Percentiles rank a stretch among this genome's conserved stretches.
These are phyloP conservation scores for Eremochloa ophiuroides DNA, from an alignment of 176 grass and related monocot species.

Conservation along the genomic window DNA sequence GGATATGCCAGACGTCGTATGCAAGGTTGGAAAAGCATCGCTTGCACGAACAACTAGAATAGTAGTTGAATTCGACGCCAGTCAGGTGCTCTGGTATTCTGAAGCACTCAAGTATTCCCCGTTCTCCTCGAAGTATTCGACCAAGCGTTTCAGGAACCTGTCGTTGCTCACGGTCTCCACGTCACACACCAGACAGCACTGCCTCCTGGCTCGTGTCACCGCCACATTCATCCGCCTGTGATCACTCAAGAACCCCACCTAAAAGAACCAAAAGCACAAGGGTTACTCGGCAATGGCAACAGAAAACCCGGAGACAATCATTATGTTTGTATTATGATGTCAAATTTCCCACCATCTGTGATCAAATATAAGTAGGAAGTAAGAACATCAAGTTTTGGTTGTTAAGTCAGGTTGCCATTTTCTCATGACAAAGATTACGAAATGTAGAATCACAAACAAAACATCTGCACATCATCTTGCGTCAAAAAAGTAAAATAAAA, in stretches of 20 bases:
- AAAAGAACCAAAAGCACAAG: conserved; percentile 1
- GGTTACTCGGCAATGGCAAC: neutral
- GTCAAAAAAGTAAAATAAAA: too few species aligned
- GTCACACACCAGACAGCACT: conserved; percentile 88
- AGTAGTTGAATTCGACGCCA: neutral
- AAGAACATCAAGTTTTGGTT: neutral
- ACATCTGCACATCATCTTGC: neutral
- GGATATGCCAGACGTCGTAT: too few species aligned
- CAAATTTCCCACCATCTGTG: too few species aligned
- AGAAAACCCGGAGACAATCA: neutral
- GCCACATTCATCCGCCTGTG: conserved; percentile 96
- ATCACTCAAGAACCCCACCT: conserved; percentile 94
- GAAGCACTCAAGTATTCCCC: conserved; percentile 85
- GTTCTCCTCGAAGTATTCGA: conserved; percentile 90
- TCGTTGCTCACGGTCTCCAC: conserved; percentile 73
- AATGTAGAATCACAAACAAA: neutral
- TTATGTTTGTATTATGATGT: neutral
- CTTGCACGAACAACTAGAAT: neutral
- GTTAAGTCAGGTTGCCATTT: neutral
- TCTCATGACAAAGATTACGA: neutral
- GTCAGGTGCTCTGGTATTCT: conserved; percentile 46
- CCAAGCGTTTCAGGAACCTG: conserved; percentile 76
- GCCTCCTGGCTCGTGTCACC: conserved; percentile 84
- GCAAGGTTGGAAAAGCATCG: neutral
- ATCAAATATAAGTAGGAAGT: too few species aligned